Conservation (phyloP, 805 yeast species). For the Pichia deserticola region DNA sequence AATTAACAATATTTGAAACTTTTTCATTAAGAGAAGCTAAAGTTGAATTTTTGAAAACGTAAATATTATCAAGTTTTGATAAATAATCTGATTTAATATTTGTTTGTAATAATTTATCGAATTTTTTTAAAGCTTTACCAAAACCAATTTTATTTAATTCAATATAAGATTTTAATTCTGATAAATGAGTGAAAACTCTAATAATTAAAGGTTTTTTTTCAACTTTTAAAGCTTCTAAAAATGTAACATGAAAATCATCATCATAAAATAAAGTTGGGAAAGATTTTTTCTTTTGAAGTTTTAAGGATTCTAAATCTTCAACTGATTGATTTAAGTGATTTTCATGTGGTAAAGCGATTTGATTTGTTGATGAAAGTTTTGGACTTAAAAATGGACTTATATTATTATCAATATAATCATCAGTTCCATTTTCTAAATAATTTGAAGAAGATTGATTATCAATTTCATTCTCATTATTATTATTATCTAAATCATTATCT, state of each 20-base stretch:
- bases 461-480: background rate
- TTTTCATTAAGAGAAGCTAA: conserved; percentile 40
- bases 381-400: background rate
- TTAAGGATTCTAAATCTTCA: conserved; percentile 13
- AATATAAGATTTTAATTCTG: conserved; percentile 76
- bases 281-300: conserved; percentile 20
- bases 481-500: background rate
- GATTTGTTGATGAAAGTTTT: background rate
- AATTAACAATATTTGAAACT: conserved; percentile 37
- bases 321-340: background rate
- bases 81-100: conserved; percentile 54
- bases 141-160: conserved; percentile 87
- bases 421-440: background rate
- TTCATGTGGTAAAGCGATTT: background rate
- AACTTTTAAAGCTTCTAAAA: conserved; percentile 46
- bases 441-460: background rate
- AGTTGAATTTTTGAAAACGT: conserved; percentile 48
- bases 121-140: conserved; percentile 83
- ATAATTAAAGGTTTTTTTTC: conserved; percentile 62
- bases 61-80: conserved; percentile 34
- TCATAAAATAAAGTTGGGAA: conserved; percentile 29
- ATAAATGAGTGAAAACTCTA: conserved; percentile 61
- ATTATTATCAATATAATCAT: background rate
- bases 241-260: conserved; percentile 30
- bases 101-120: conserved; percentile 73